Base-by-base conservation (phyloP, 1,139 yeast species). In the Hyphopichia buzzinii region DNA sequence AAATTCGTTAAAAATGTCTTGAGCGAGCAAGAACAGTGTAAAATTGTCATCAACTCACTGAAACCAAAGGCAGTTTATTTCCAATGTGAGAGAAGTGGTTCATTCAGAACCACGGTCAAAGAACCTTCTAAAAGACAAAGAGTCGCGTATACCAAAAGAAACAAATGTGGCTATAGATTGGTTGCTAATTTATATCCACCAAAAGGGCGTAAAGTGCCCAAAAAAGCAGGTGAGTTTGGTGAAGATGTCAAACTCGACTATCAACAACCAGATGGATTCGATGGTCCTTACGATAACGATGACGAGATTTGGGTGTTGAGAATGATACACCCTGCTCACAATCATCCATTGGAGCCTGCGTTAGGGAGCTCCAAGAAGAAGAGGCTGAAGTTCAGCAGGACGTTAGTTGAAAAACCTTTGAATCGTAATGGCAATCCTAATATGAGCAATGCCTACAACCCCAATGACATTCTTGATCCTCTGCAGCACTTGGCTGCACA, bases 51-150 rank as follows among this genome's bases (percentile, higher is more conserved):
- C 47, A 69, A 69, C 50, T 66, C 73, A 25, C 67, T 74, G 17
- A 72, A 72, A 50, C 75, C 76, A 16, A 71, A 72, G 51, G 77
- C 77, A 2, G 72, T 72, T 12, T 72, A 72, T 50, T 72, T 71
- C 54, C 76, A 70, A 50, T 72, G 77, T 50, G 77, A 72, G 49
- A 55, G 75, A 37, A 62, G 72, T 7, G 77, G 77, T 2, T 57
- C 65, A 17, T 72, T 71, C 47, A 57, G 77, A 50, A 72, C 77
- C 31, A 72, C 77, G 2, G 77, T 72, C 35, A 71, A 71, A 53
- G 76, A 70, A 42, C 60, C 72, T 11, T 47, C 67, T 31, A 68
- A 68, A 54, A 59, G 77, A 54, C 76, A 72, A 48, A 53, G 77
- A 46, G 74, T 71, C 19, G 77, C 76, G n/a, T 72, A 71, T 54